Conservation (phyloP, 1,284 basidiomycete genomes). For the Rhizoctonia solani region DNA sequence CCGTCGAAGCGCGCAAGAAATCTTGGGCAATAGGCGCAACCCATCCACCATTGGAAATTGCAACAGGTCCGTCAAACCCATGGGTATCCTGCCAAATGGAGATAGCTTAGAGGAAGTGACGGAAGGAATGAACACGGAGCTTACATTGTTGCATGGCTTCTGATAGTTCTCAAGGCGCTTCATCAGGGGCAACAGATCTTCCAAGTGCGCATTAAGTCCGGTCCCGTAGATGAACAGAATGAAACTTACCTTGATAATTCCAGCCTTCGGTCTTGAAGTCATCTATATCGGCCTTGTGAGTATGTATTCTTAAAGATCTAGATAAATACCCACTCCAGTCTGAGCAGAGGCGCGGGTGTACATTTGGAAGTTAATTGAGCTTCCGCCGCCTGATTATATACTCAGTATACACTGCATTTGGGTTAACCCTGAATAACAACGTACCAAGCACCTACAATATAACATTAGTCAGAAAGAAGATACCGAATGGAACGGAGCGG, state of each 20-base stretch:
- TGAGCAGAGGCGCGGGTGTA: conserved; percentile 60
- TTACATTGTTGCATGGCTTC: conserved; percentile 53
- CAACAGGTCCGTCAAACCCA: conserved; percentile 71
- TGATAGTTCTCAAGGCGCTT: conserved; percentile 77
- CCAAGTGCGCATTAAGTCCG: not conserved
- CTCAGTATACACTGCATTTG: not conserved
- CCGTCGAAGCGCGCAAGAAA: conserved; percentile 66
- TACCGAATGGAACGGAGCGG: not conserved
- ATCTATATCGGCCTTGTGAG: conserved; percentile 49
- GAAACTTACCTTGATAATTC: conserved; percentile 58
- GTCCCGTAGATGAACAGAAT: conserved; percentile 8
- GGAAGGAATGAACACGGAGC: not conserved
- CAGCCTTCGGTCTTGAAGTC: conserved; percentile 74
- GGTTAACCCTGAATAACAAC: conserved; percentile 37
- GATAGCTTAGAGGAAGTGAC: conserved; percentile 41
- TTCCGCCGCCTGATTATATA: conserved; percentile 35
- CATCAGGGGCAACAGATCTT: conserved; percentile 71
- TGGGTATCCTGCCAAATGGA: conserved; percentile 54
- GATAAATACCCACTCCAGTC: conserved; percentile 61
- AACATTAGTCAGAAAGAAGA: not conserved
- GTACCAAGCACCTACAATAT: conserved; percentile 57
- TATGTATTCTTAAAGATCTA: not conserved
- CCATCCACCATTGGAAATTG: conserved; percentile 68
- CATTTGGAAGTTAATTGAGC: conserved; percentile 47
- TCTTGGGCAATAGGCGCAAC: conserved; percentile 66